Evolutionary conservation across 148 eudicot genomes (phyloP), one percentile per base, ranked within the genome.

Genomic region (Vaccinium corymbosum): DNA sequence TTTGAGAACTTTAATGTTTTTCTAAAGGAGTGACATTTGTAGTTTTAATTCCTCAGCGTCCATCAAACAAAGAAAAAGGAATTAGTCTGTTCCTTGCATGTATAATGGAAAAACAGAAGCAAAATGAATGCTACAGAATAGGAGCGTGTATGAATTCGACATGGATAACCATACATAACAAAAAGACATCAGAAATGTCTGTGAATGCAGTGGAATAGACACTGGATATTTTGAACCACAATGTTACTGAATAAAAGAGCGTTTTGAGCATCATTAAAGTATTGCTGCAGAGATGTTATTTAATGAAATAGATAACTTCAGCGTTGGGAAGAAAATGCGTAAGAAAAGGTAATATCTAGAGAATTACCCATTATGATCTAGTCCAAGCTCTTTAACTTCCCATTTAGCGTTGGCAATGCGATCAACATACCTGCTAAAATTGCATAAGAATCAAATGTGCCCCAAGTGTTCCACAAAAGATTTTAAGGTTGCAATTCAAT

Each of bases 331-430:
- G 50, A 38, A 15, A 57, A 20, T 35, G 53, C 64, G 6, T 4
- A 53, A 57, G 46, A 53, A 72, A 59, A 12, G 15, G 55, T 25
- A 46, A 20, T 59, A 2, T 59, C 52, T 52, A 81, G 81, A 62
- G 81, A 76, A 78, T 83, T 94, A 96, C 99, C 98, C 97, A 61
- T 96, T 96, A 85, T 96, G 98, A 86, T 96, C 99, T 86, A 92
- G 70, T 84, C 99, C 99, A 87, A 96, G 94, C 74, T 94, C 98
- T 89, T 94, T 96, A 83, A 94, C 91, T 85, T 94, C 99, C 99
- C 99, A 96, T 88, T 94, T 96, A 22, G 97, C 93, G 84, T 81
- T 92, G 66, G 95, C 92, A 81, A 96, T 90, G 64, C 98, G 94
- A 86, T 96, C 99, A 87, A 88, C 91, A 83, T 94, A 96, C 89